These are phyloP conservation scores for Paraphoma chrysanthemicola DNA, from an alignment of 2,329 filamentous ascomycete species.

Conservation along the genomic window DNA sequence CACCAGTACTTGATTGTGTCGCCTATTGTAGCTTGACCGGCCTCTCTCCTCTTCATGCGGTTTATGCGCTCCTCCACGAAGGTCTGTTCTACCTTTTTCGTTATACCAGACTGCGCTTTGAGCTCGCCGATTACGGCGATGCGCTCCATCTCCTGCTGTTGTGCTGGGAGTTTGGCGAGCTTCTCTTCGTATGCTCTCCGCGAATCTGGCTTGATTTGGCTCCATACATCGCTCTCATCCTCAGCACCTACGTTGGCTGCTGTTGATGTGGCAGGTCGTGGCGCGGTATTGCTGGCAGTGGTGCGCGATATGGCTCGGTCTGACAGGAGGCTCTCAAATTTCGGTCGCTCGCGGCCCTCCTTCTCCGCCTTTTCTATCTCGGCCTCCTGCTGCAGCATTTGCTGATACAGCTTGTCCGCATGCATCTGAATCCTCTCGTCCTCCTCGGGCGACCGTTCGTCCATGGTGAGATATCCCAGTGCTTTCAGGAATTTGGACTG, in stretches of 20 bases:
- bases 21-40: slow-evolving; percentile 45
- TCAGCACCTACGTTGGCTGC: not conserved
- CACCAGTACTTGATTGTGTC: slow-evolving; percentile 47
- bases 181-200: slow-evolving; percentile 42
- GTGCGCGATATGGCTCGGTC: slow-evolving; percentile 39
- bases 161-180: slow-evolving; percentile 34
- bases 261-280: slow-evolving; percentile 9
- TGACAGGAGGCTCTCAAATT: slow-evolving; percentile 64
- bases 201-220: slow-evolving; percentile 37
- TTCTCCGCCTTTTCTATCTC: slow-evolving; percentile 73
- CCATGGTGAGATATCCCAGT: slow-evolving; percentile 79
- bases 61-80: slow-evolving; percentile 45
- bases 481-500: slow-evolving; percentile 92
- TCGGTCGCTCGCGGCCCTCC: slow-evolving; percentile 60
- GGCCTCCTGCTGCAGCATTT: slow-evolving; percentile 82
- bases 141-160: slow-evolving; percentile 43
- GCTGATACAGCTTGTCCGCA: slow-evolving; percentile 87
- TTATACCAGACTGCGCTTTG: slow-evolving; percentile 36
- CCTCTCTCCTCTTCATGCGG: slow-evolving; percentile 43
- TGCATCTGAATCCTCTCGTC: slow-evolving; percentile 91
- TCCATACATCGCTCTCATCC: slow-evolving; percentile 36
- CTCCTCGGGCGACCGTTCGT: slow-evolving; percentile 71
- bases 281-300: slow-evolving; percentile 23
- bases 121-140: slow-evolving; percentile 45
- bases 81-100: slow-evolving; percentile 40